Conservation (phyloP, 2,329 filamentous ascomycete genomes). For the Pyrenophora graminea region DNA sequence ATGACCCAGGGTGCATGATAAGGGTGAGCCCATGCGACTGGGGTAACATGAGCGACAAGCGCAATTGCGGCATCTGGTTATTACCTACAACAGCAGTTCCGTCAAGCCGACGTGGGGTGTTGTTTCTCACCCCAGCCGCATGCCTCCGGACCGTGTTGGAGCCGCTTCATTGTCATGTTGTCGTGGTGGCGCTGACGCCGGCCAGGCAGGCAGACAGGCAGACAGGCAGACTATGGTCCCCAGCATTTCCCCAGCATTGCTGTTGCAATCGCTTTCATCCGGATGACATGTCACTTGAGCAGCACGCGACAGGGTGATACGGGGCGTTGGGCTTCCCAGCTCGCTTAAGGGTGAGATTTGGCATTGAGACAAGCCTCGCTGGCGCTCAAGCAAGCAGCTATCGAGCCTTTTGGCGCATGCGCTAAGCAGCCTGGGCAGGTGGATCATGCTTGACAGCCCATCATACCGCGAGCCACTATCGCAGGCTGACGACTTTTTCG, state of each 20-base stretch:
- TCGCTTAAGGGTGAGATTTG: conserved; percentile 19
- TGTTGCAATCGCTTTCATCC: background rate
- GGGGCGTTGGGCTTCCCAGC: conserved; percentile 4
- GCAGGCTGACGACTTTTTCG: conserved; percentile 8
- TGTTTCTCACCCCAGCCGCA: background rate
- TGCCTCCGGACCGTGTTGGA: background rate
- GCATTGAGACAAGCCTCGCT: conserved; percentile 23
- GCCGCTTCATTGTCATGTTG: background rate
- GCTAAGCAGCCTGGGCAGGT: conserved; percentile 17
- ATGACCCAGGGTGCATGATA: conserved; percentile 26
- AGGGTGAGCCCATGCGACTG: conserved; percentile 20
- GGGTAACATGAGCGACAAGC: conserved; percentile 3
- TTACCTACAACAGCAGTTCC: conserved; percentile 18
- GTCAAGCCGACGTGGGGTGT: conserved; percentile 26
- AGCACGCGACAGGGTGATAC: conserved; percentile 8
- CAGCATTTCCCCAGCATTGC: background rate
- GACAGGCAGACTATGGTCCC: background rate
- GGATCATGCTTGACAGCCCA: conserved; percentile 1
- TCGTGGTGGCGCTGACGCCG: background rate
- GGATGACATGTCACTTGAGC: background rate
- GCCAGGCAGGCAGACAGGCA: background rate
- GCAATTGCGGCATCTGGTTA: conserved; percentile 6
- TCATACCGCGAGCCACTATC: conserved; percentile 12
- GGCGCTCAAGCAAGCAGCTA: conserved; percentile 5
- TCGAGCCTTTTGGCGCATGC: background rate